These are phyloP conservation scores for Phylloporus rhodoxanthus DNA, from an alignment of 768 basidiomycete species.

Conservation along the genomic window DNA sequence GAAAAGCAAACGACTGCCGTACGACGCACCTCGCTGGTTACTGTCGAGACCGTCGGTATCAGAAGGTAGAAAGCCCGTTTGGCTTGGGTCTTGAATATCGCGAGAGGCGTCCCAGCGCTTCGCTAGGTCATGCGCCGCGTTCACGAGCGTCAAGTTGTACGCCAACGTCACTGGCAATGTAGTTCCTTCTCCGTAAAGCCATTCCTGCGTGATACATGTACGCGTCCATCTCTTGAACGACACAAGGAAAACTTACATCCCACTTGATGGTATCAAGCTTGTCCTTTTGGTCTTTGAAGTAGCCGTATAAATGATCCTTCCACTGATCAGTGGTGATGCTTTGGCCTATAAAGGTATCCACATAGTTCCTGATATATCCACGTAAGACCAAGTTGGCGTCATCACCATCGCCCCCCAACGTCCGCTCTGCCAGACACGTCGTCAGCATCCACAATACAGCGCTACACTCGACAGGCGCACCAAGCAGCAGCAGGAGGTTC, in stretches of 20 bases:
- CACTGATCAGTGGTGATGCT: constrained; percentile 56
- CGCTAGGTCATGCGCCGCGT: constrained; percentile 48
- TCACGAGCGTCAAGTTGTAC: constrained; percentile 51
- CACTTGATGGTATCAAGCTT: constrained; percentile 53
- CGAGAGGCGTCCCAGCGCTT: constrained; percentile 48
- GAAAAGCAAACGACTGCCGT: background rate
- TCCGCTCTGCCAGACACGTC: constrained; percentile 36
- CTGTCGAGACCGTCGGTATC: constrained; percentile 46
- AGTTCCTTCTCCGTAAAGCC: constrained; percentile 53
- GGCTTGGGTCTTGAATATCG: constrained; percentile 25
- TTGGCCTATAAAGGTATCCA: constrained; percentile 47
- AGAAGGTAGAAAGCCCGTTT: constrained; percentile 37
- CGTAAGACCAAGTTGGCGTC: constrained; percentile 31
- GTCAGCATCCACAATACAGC: background rate
- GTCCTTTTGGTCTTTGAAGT: constrained; percentile 39
- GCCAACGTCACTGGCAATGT: constrained; percentile 43
- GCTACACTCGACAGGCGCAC: constrained; percentile 29
- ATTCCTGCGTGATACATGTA: constrained; percentile 31
- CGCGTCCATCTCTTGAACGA: background rate
- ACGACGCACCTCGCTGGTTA: constrained; percentile 42
- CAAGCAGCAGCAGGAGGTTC: constrained; percentile 81
- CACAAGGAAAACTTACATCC: constrained; percentile 37
- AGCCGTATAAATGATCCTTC: constrained; percentile 52
- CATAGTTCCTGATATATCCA: constrained; percentile 53
- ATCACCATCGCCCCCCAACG: constrained; percentile 48